These are phyloP conservation scores for Rhamnella rubrinervis DNA, from an alignment of 331 rosid genomes.

Conservation along the genomic window DNA sequence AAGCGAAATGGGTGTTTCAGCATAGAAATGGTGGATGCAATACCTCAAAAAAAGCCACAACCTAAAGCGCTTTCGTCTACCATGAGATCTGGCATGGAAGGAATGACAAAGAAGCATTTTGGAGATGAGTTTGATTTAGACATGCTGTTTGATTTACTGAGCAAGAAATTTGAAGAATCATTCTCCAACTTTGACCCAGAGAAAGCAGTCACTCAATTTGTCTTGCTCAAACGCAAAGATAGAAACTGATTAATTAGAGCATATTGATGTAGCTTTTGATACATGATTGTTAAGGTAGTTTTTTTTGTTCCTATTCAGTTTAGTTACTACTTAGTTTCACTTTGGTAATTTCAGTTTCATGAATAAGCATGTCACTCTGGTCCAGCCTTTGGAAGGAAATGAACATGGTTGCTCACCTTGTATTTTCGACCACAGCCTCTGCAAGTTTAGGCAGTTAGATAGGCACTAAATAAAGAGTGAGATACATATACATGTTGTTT, in stretches of 20 bases:
- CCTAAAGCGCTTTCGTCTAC: background rate
- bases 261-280: background rate
- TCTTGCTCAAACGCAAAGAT: constrained; percentile 11
- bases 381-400: no score
- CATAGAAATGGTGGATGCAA: constrained; percentile 6
- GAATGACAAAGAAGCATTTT: background rate
- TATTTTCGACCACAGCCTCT: no score
- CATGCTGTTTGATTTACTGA: background rate
- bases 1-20: constrained; percentile 18
- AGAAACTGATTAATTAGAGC: background rate
- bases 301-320: no score
- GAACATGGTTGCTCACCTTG: no score
- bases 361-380: no score
- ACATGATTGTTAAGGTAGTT: no score
- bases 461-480: no score
- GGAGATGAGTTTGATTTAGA: constrained; percentile 7
- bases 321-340: no score
- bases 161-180: constrained; percentile 14
- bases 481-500: no score
- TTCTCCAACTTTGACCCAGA: background rate
- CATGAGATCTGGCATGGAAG: constrained; percentile 9
- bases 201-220: background rate
- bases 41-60: background rate
- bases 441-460: no score
- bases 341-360: no score